Percentiles rank a stretch among this genome's conserved stretches.
Conservation (phyloP, 345 rosid species). For the Camelina sativa region DNA sequence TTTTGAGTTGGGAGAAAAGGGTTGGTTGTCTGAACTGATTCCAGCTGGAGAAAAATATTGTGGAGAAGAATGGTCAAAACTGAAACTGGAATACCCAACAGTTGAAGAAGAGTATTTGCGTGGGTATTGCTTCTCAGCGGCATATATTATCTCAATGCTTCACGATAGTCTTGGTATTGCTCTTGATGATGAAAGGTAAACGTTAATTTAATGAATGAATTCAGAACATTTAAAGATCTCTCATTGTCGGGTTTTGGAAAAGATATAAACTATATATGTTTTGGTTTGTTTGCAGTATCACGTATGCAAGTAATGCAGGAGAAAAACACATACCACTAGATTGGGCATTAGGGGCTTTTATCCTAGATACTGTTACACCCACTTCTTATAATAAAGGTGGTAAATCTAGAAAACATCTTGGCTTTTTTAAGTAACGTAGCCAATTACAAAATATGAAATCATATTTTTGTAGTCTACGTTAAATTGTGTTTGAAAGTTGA, state of each 20-base stretch:
- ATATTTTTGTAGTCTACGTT: background rate
- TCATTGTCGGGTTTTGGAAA: background rate
- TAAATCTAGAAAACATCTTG: constrained; percentile 18
- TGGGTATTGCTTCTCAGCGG: constrained; percentile 85
- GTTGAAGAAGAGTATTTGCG: constrained; percentile 60
- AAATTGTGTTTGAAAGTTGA: background rate
- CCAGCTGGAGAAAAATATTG: constrained; percentile 67
- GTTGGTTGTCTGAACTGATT: constrained; percentile 65
- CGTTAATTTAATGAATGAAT: background rate
- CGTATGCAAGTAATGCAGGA: constrained; percentile 60
- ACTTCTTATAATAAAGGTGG: background rate
- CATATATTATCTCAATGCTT: constrained; percentile 80
- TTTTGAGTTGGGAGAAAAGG: constrained; percentile 60
- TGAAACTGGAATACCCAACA: constrained; percentile 60
- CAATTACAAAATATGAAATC: constrained; percentile 10
- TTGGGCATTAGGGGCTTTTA: constrained; percentile 90
- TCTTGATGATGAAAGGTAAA: constrained; percentile 66
- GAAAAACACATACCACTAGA: constrained; percentile 60
- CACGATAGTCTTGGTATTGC: constrained; percentile 86
- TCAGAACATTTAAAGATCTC: background rate
- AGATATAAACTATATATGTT: background rate
- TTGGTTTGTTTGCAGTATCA: constrained; percentile 50
- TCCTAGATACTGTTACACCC: constrained; percentile 51
- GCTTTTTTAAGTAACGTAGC: constrained; percentile 8
- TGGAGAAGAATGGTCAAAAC: constrained; percentile 75